Conservation (phyloP, 2,329 filamentous ascomycete genomes). For the Colletotrichum orchidophilum region DNA sequence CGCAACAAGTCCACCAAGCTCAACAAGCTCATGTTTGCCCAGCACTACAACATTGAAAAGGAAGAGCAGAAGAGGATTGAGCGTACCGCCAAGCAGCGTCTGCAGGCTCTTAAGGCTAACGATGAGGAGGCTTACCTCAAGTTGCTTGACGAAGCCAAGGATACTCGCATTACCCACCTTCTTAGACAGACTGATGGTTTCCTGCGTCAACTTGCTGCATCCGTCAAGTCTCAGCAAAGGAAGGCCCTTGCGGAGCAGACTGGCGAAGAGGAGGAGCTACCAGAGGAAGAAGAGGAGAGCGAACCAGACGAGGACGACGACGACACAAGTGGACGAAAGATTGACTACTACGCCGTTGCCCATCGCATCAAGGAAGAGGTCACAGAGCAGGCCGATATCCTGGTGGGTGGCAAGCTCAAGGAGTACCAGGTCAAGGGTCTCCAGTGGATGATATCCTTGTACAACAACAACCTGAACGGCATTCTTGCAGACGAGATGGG, state of each 20-base stretch:
- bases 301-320: conserved; percentile 76
- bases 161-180: conserved; percentile 97
- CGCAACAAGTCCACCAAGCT: conserved; percentile 84
- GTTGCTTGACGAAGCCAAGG: conserved; percentile 96
- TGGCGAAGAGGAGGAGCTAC: conserved; percentile 64
- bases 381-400: conserved; percentile 80
- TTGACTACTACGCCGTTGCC: conserved; percentile 98
- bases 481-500: conserved; percentile 99
- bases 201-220: conserved; percentile 92
- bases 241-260: conserved; percentile 78
- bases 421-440: conserved; percentile 99
- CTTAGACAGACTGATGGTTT: conserved; percentile 98
- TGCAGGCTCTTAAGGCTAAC: conserved; percentile 97
- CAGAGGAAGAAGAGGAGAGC: conserved; percentile 71
- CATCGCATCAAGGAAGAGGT: conserved; percentile 96
- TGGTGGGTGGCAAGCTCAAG: conserved; percentile 92
- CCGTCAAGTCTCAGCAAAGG: conserved; percentile 93
- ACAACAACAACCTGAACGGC: conserved; percentile 99
- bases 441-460: conserved; percentile 99
- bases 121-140: conserved; percentile 99
- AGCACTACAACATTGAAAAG: conserved; percentile 97
- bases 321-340: conserved; percentile 77
- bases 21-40: conserved; percentile 85
- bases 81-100: conserved; percentile 98
- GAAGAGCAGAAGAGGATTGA: conserved; percentile 99